Evolutionary conservation across 2,329 filamentous ascomycete genomes (phyloP).

Genomic region (Cercospora janseana): DNA sequence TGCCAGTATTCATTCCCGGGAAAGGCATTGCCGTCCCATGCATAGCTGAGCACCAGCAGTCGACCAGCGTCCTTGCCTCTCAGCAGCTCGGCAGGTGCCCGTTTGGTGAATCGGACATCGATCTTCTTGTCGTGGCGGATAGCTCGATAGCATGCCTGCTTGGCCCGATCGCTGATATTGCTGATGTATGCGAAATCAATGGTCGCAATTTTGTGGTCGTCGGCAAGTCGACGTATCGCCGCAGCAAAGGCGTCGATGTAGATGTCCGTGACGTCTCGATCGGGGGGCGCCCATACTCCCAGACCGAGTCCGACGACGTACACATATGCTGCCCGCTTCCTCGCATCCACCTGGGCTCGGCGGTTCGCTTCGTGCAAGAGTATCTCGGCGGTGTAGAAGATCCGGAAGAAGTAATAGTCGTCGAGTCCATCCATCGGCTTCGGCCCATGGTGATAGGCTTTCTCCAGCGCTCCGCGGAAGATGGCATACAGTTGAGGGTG

Average conservation of each 20-base stretch:
- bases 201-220: conserved; percentile 24
- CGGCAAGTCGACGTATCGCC: conserved; percentile 24
- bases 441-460: not conserved
- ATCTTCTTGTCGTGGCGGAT: conserved; percentile 19
- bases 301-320: conserved; percentile 38
- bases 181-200: conserved; percentile 35
- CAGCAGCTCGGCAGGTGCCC: conserved; percentile 34
- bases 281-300: conserved; percentile 35
- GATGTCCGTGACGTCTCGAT: conserved; percentile 22
- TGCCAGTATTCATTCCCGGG: conserved; percentile 39
- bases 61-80: conserved; percentile 13
- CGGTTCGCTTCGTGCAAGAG: conserved; percentile 34
- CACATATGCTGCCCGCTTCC: conserved; percentile 28
- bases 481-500: conserved; percentile 22
- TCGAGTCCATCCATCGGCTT: too few species aligned
- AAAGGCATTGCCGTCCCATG: conserved; percentile 39
- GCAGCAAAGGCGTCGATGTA: conserved; percentile 32
- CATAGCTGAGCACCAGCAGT: conserved; percentile 37
- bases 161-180: not conserved
- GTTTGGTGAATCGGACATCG: conserved; percentile 31
- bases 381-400: conserved; percentile 29
- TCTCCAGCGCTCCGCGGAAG: not conserved
- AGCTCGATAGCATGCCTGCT: not conserved
- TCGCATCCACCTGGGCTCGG: conserved; percentile 23
- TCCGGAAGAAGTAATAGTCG: not conserved